phyloP scores from a whole-genome alignment of 2,329 filamentous ascomycete species.

The Tolypocladium ophioglossoides region DNA sequence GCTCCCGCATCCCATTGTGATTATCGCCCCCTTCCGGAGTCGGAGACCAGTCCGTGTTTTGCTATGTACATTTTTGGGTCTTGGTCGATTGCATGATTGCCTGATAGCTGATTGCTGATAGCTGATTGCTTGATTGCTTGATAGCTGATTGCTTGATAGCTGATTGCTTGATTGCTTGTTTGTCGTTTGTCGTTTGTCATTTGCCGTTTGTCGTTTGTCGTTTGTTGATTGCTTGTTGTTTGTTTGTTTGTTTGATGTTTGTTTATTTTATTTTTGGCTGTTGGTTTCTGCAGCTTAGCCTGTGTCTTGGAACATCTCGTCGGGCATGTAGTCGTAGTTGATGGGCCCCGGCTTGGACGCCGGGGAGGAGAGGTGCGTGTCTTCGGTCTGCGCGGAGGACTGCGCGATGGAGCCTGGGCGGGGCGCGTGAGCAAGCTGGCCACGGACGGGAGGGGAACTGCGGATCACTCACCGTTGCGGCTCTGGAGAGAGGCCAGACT shows the following conservation, averaged over 20 bases:
- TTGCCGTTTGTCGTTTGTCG: not conserved
- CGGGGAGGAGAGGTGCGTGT: not conserved
- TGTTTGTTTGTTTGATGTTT: not conserved
- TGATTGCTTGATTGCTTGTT: too few relatives aligned
- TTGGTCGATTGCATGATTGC: too few relatives aligned
- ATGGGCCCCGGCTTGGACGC: conserved; percentile 3
- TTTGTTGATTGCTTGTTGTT: not conserved
- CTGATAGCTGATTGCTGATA: too few relatives aligned
- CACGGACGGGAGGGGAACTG: not conserved
- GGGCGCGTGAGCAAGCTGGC: not conserved
- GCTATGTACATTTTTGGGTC: not conserved
- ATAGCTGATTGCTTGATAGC: too few relatives aligned
- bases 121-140: too few relatives aligned
- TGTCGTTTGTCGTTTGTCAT: too few relatives aligned
- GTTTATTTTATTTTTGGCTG: not conserved
- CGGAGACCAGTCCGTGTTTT: not conserved
- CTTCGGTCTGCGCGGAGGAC: not conserved
- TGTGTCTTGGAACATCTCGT: conserved; percentile 17
- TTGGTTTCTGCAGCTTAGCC: not conserved
- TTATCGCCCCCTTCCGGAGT: not conserved
- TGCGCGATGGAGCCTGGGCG: not conserved
- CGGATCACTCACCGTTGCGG: not conserved
- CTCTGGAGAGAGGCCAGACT: conserved; percentile 1
- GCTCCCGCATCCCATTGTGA: not conserved
- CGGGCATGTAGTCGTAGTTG: conserved; percentile 27